Base-by-base conservation (phyloP, 1,284 basidiomycete species). In the Heterobasidion irregulare region DNA sequence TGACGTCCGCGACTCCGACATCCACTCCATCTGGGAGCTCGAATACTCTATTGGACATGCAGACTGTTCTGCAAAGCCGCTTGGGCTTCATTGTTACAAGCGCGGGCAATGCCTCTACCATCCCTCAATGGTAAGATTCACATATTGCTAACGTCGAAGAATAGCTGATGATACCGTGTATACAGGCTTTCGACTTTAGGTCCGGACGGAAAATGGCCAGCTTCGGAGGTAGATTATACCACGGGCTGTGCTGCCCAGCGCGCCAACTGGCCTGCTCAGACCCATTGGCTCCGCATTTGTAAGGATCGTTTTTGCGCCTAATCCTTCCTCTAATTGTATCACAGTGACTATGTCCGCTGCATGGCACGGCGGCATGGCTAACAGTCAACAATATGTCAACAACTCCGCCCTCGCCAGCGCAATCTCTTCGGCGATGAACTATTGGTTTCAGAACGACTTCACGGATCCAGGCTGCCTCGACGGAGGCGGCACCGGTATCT, bases 191-290 rank as follows among this genome's bases (percentile, higher is more conserved):
- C 68, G 9, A 70, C 73, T 10, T 68, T 81, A 12, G 72, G 68
- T 6, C 38, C 69, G 2, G 66, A 79, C 59, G 82, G 82, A 9
- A 76, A 74, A 62, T 84, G 83, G 82, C 73, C 79, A 0, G 78
- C 69, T 54, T 68, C 69, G 6, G 69, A 80, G 52, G 71, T 85
- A 8, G 70, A 84, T 64, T 85, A 85, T 59, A 75, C 77, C 0
- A 69, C 76, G 8, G 83, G 83, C 1, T 86, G 84, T 61, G 63
- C 62, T 48, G 83, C 80, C 7, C 79, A 74, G 58, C 71, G 74
- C 9, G 83, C 82, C 8, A 85, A 81, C 61, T 86, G 84, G 84
- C 84, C 84, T 8, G 83, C 83, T 2, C 75, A 80, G 62, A 63
- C 65, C 5, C 84, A 87, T 63, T 86, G 83, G 83, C 62, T 64